Evolutionary conservation across 768 basidiomycete species (phyloP), one percentile per base, ranked within the genome.

Genomic region (Pleurotus djamor): DNA sequence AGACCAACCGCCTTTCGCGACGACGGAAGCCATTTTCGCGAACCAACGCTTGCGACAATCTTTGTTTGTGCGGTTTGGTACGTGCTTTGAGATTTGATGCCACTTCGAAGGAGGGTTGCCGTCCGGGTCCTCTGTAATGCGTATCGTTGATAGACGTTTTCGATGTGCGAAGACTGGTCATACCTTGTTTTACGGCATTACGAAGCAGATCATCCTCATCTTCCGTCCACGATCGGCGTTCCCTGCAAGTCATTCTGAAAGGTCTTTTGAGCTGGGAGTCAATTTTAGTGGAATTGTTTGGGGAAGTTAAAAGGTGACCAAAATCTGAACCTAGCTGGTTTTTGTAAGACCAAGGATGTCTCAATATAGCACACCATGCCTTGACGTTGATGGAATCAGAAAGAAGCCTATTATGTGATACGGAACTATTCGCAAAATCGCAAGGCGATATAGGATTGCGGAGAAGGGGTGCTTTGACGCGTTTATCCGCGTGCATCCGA

Each of bases 11-110:
- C 84, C 84, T 65, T 84, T 84, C 33, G 83, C 81, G 28, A 84
- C 83, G 67, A 83, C 81, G 12, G 82, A 80, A 59, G 82, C 83
- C 83, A 85, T 84, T 72, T 83, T 84, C 1, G 83, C 82, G 61
- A 83, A 84, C 83, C 83, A 85, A 10, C 84, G 75, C 66, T 85
- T 85, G 63, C 84, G 77, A 67, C 84, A 85, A 67, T 85, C 84
- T 65, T 85, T 85, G 74, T 85, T 85, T 17, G 82, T 84, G 57
- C 84, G 74, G 65, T 84, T 81, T 8, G 83, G 84, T 4, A 85
- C 82, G 66, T 84, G 82, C 63, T 83, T 81, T n/a, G 83, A 80
- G 57, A 85, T 84, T 36, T 81, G 82, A 68, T 83, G 81, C 84
- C 84, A 85, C 61, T 83, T 84, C 51, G 83, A 82, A 17, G 84